Conservation (phyloP, 768 basidiomycete genomes). For the Hypsizygus marmoreus region DNA sequence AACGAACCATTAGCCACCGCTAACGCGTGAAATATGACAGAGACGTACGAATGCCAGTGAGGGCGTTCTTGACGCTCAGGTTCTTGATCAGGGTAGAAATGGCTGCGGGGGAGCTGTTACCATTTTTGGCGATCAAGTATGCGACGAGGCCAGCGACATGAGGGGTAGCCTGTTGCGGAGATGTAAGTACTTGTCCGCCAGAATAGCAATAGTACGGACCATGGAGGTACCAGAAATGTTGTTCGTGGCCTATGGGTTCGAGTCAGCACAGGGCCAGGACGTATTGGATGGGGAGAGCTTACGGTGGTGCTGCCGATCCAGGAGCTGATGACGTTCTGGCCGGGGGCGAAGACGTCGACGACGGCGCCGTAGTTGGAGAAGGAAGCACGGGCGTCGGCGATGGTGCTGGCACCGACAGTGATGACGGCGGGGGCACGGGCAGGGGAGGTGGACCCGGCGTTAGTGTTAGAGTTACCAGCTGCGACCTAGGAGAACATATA, state of each 20-base stretch:
- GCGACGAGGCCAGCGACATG: slow-evolving; percentile 14
- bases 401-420: slow-evolving; percentile 21
- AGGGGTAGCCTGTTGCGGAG: slow-evolving; percentile 9
- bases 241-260: background rate
- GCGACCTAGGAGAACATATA: slow-evolving; percentile 9
- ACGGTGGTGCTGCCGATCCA: slow-evolving; percentile 22
- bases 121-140: slow-evolving; percentile 6
- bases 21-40: too few relatives aligned
- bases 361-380: slow-evolving; percentile 38
- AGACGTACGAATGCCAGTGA: slow-evolving; percentile 8
- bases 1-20: too few relatives aligned
- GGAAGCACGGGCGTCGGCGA: slow-evolving; percentile 27
- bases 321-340: slow-evolving; percentile 25
- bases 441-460: slow-evolving; percentile 4
- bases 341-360: slow-evolving; percentile 37
- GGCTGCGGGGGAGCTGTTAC: slow-evolving; percentile 5
- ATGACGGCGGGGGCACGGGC: slow-evolving; percentile 9
- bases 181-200: background rate
- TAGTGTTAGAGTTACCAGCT: slow-evolving; percentile 11
- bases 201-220: background rate
- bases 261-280: background rate
- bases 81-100: slow-evolving; percentile 7
- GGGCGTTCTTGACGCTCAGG: background rate
- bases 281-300: background rate
- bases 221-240: slow-evolving; percentile 14